Conservation (phyloP, 1,284 basidiomycete species). For the Neotropicomus parvogracilis region DNA sequence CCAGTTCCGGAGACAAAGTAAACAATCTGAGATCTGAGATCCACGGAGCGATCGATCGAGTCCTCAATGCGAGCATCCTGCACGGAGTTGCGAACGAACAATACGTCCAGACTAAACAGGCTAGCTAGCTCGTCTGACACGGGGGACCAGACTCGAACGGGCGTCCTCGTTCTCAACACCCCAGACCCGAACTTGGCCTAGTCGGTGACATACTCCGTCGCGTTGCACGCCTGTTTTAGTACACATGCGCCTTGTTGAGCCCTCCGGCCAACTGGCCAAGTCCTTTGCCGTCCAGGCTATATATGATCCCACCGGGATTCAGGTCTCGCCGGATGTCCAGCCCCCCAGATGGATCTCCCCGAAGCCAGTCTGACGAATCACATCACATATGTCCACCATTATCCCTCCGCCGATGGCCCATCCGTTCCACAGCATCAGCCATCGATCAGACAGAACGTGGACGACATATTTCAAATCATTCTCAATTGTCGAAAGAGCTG, state of each 20-base stretch:
- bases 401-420: conserved; percentile 7
- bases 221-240: conserved; percentile 15
- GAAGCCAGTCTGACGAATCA: conserved; percentile 4
- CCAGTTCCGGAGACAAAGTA: conserved; percentile 32
- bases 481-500: conserved; percentile 67
- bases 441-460: conserved; percentile 20
- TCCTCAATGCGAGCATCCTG: too few relatives aligned
- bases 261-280: conserved; percentile 21
- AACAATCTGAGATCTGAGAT: conserved; percentile 34
- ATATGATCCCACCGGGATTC: conserved; percentile 21
- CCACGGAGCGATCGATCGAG: conserved; percentile 15
- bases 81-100: too few relatives aligned
- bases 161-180: background rate
- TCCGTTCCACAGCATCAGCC: conserved; percentile 10
- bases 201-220: conserved; percentile 14
- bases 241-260: conserved; percentile 5
- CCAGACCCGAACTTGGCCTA: too few relatives aligned
- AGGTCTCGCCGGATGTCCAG: conserved; percentile 5
- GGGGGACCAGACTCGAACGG: too few relatives aligned
- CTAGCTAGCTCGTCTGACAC: background rate
- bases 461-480: conserved; percentile 59
- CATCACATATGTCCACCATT: background rate
- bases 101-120: background rate
- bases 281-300: conserved; percentile 28
- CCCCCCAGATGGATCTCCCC: conserved; percentile 16